Base-by-base conservation (phyloP, 805 yeast genomes). In the Starmerella apicola region DNA sequence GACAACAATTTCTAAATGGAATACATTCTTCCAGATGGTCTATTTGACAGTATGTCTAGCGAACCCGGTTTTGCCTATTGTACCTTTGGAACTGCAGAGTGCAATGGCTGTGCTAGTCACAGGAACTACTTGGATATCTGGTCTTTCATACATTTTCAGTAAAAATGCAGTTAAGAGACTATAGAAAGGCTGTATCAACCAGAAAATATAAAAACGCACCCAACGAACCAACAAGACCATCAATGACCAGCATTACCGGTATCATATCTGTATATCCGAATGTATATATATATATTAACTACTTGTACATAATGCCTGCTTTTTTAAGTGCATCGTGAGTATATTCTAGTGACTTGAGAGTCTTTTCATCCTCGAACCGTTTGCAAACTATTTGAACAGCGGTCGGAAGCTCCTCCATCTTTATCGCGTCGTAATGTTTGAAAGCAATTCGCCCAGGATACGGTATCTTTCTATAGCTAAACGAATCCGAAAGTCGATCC, bases 11-110 rank as follows among this genome's bases (percentile, higher is more conserved):
- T 84, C 95, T 10, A 88, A 88, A 57, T 70, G 76, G 59, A 91
- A 91, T 62, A 91, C 99, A 0, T 83, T 78, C 1, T 69, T 91
- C 45, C 99, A 91, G 58, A 88, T 91, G 96, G 56, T 81, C 2
- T 86, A 86, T 51, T 70, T 91, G 32, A 95, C 80, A 0, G 54
- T 68, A 13, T 70, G 74, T 39, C 73, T 80, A 39, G 60, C 71
- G 15, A 65, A 68, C 39, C 81, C 81, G 1, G 76, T 72, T 1
- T 39, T 69, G 27, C 58, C 66, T 10, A 44, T 70, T 8, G 53
- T 54, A 12, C 29, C 51, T 2, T 36, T 43, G 1, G 51, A 34
- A 4, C 20, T 44, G 2, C 56, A 63, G 1, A 51, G 54, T 4
- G 45, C 46, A 5, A 51, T 63, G 37, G 53, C 53, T 8, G 38